Evolutionary conservation across 495 filamentous ascomycete species (phyloP), one percentile per base, ranked within the genome.

Genomic region (Penicillium longicatenatum): DNA sequence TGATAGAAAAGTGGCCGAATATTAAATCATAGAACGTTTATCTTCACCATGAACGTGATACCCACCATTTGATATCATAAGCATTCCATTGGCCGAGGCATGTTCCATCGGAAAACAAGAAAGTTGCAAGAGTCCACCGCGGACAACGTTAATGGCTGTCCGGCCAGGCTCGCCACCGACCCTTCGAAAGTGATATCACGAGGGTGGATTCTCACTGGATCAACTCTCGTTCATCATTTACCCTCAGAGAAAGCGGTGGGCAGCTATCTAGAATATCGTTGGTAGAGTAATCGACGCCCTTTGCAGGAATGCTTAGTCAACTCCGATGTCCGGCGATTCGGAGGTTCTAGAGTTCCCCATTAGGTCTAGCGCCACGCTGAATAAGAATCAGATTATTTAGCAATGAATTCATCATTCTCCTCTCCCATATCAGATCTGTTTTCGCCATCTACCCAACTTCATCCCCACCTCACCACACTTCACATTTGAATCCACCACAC

Each of bases 331-430:
- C 64, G 66, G 63, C 55, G 61, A 47, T 56, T 66, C 64, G 61
- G 64, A 56, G 31, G 50, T 20, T 20, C 52, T 37, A 8, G 21
- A 48, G 6, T 50, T 54, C 61, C 53, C 57, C 42, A 65, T 62
- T 58, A 45, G 62, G 62, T 14, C 31, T 65, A 67, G 65, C 58
- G 58, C 22, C 3, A 47, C 21, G 51, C 31, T 69, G 61, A 67
- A 42, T 67, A 60, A 65, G 53, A 61, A 69, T 69, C 66, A 64
- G 66, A 69, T 67, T 69, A 69, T 64, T 69, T 67, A 63, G 57
- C 57, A 64, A 69, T 69, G 66, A 67, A 69, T 69, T 67, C 66
- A 67, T 69, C 66, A 62, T 35, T 50, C 56, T 55, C 54, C 52
- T 60, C 58, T 55, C 46, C 64, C 61, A 20, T 64, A 69, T 69